Evolutionary conservation across 2,329 filamentous ascomycete species (phyloP).

Genomic region (Alternaria rosae): DNA sequence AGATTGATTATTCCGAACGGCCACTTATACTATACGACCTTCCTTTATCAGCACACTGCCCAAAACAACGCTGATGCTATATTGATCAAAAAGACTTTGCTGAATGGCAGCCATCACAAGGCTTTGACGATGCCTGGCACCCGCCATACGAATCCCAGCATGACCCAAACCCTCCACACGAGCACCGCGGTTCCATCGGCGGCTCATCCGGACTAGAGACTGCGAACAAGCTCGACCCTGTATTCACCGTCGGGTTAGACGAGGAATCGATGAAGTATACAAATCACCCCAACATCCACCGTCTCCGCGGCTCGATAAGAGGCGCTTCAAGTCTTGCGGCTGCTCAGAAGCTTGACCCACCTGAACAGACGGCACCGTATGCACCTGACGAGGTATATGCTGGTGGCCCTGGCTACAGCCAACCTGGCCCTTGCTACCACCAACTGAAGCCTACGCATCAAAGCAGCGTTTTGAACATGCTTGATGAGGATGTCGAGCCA

Average conservation of each 20-base stretch:
- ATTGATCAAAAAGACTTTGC: neutral
- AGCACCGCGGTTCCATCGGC: constrained; percentile 25
- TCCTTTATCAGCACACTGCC: neutral
- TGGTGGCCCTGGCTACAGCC: constrained; percentile 11
- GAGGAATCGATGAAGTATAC: constrained; percentile 15
- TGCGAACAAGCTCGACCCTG: constrained; percentile 23
- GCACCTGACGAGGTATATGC: neutral
- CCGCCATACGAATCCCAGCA: constrained; percentile 3
- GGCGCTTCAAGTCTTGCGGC: constrained; percentile 10
- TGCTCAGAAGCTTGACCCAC: constrained; percentile 21
- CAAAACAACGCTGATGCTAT: neutral
- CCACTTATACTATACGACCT: neutral
- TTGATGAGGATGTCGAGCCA: neutral
- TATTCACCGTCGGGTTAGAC: constrained; percentile 9
- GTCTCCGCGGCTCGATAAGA: constrained; percentile 16
- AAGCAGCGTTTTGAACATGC: constrained; percentile 5
- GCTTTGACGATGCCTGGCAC: constrained; percentile 3
- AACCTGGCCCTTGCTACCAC: constrained; percentile 4
- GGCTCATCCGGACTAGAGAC: constrained; percentile 11
- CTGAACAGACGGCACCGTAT: neutral
- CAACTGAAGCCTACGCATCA: constrained; percentile 14
- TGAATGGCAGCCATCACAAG: constrained; percentile 7
- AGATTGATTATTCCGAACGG: neutral
- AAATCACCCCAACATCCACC: constrained; percentile 13
- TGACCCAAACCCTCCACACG: constrained; percentile 4